Conservation (phyloP, 1,284 basidiomycete genomes). For the Leccinum subspadiceum region DNA sequence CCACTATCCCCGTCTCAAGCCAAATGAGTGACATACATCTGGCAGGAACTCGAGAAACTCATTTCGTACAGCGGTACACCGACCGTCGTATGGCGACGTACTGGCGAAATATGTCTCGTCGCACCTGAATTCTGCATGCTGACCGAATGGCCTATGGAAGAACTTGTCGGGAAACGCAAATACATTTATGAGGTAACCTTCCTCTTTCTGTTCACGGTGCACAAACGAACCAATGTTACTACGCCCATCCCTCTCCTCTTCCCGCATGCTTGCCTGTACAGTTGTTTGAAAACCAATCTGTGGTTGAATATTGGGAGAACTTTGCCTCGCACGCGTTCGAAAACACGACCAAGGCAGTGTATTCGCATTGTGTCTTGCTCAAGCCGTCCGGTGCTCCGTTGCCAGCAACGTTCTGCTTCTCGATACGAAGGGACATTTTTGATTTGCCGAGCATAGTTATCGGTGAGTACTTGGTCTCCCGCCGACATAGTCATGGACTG, state of each 20-base stretch:
- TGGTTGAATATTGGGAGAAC: conserved; percentile 94
- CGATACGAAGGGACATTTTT: conserved; percentile 87
- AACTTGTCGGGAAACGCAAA: conserved; percentile 75
- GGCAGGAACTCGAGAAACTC: conserved; percentile 91
- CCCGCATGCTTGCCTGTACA: conserved; percentile 28
- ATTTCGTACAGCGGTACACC: conserved; percentile 98
- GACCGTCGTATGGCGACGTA: conserved; percentile 97
- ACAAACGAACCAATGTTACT: conserved; percentile 11
- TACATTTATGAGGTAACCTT: conserved; percentile 83
- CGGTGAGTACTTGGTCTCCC: conserved; percentile 43
- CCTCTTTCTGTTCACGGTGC: conserved; percentile 22
- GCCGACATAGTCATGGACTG: background rate
- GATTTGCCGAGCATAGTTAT: conserved; percentile 86
- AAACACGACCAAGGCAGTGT: conserved; percentile 93
- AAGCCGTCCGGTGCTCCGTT: conserved; percentile 82
- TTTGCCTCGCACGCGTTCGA: conserved; percentile 95
- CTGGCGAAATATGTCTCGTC: conserved; percentile 95
- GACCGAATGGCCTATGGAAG: conserved; percentile 84
- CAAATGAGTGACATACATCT: conserved; percentile 1
- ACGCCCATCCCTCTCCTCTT: background rate
- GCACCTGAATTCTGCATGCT: conserved; percentile 96
- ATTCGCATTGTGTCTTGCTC: conserved; percentile 84
- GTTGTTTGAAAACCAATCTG: conserved; percentile 88
- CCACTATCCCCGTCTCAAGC: background rate
- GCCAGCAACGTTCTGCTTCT: conserved; percentile 90